phyloP scores from a whole-genome alignment of 352 stramenopile genomes.

The Pythium chondricola region DNA sequence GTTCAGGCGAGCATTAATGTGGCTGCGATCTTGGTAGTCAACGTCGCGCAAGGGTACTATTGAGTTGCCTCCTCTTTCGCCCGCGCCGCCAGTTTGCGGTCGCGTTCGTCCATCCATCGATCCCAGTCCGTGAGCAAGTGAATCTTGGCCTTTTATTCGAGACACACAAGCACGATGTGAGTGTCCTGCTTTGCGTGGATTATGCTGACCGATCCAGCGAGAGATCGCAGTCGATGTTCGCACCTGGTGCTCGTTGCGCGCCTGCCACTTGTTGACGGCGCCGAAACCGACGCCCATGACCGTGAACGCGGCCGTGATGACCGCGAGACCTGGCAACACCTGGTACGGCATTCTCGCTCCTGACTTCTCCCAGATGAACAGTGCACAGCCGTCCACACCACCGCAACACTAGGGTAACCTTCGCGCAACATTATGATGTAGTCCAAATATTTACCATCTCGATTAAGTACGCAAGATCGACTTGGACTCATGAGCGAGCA shows the following conservation, averaged over 20 bases:
- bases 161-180: background rate
- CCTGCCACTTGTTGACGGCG: slow-evolving; percentile 71
- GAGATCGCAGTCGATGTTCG: slow-evolving; percentile 5
- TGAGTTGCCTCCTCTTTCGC: slow-evolving; percentile 16
- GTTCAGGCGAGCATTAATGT: too few species aligned
- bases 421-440: slow-evolving; percentile 14
- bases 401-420: slow-evolving; percentile 15
- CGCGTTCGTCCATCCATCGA: slow-evolving; percentile 74
- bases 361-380: background rate
- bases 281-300: slow-evolving; percentile 69
- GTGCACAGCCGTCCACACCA: slow-evolving; percentile 2
- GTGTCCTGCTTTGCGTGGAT: too few species aligned
- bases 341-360: slow-evolving; percentile 76
- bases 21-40: too few species aligned
- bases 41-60: too few species aligned
- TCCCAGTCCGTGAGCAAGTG: slow-evolving; percentile 76
- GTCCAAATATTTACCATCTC: background rate
- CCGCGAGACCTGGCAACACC: slow-evolving; percentile 69
- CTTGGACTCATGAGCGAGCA: background rate
- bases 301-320: slow-evolving; percentile 74
- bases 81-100: slow-evolving; percentile 55
- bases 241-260: slow-evolving; percentile 64
- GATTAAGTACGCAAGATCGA: background rate
- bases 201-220: too few species aligned
- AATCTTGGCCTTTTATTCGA: slow-evolving; percentile 52